Percentiles rank a stretch among this genome's conserved stretches.
These are phyloP conservation scores for Calonectria multiphialidica DNA, from an alignment of 2,329 filamentous ascomycete species.

Conservation along the genomic window DNA sequence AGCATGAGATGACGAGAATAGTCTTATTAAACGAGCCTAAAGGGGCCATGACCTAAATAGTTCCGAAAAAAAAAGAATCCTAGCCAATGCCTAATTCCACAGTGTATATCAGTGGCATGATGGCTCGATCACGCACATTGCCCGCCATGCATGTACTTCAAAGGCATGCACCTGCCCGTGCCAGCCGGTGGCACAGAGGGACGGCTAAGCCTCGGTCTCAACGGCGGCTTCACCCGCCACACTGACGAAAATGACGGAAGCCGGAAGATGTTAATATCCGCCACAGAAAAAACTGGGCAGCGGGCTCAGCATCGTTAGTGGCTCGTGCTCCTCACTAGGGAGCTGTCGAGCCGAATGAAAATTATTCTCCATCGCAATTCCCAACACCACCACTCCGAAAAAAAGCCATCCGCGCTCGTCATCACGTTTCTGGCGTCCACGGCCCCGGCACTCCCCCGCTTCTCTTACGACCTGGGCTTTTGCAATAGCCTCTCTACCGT, in stretches of 20 bases:
- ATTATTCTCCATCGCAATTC: conserved; percentile 50
- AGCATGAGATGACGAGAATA: background rate
- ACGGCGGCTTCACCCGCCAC: conserved; percentile 6
- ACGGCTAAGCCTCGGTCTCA: conserved; percentile 25
- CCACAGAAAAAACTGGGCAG: conserved; percentile 31
- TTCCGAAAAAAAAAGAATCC: no score
- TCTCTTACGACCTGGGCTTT: conserved; percentile 33
- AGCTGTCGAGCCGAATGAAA: conserved; percentile 49
- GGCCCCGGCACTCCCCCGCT: conserved; percentile 39
- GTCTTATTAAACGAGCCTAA: background rate
- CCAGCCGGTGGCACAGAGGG: background rate
- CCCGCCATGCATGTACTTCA: background rate
- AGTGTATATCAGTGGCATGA: background rate
- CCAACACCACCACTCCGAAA: conserved; percentile 29
- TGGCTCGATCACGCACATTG: background rate
- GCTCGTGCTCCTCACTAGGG: conserved; percentile 45
- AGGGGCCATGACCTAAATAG: background rate
- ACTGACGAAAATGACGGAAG: conserved; percentile 1
- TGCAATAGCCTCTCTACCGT: conserved; percentile 35
- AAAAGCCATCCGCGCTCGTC: conserved; percentile 44
- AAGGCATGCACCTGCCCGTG: background rate
- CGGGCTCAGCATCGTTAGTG: conserved; percentile 44
- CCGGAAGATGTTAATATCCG: conserved; percentile 36
- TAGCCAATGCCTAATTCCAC: background rate
- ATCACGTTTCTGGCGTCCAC: conserved; percentile 48